Evolutionary conservation across 352 stramenopile genomes (phyloP), one percentile per base, ranked within the genome.

Genomic region (Hyaloperonospora arabidopsidis): DNA sequence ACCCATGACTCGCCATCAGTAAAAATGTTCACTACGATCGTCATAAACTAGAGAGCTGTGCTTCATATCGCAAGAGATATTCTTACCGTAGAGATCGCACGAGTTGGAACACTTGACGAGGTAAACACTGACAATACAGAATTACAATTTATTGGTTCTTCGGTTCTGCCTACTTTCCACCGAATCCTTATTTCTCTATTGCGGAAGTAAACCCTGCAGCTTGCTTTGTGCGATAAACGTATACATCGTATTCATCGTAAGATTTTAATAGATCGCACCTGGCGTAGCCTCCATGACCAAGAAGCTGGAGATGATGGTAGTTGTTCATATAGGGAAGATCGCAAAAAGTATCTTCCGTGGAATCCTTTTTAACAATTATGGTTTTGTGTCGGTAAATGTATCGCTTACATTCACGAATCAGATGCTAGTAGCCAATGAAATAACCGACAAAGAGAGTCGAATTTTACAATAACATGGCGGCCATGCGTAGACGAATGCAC

Each of bases 401-500:
- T 41, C 13, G 35, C 13, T 4, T 41, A 32, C 25, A 32, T 32
- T 4, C 8, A 32, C 25, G 25, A 32, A 32, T 32, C 25, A 32
- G 25, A 32, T 32, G 25, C 25, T 32, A 8, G 4, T 8, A 32
- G 25, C 25, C 25, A 32, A 32, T 32, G 25, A 32, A 32, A 32
- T 4, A 10, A 32, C 25, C 25, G 25, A 4, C 4, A 32, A 32
- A 32, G 25, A 32, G 25, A 32, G 25, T 21, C 10, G 11, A 22
- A 44, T 21, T 44, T 21, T 21, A 44, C 15, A 21, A 10, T 11
- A 47, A 22, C 10, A 89, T 89, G 81, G 68, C 68, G 17, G 71
- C 80, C 13, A 92, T 92, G 81, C 75, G 76, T 23, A 73, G 76
- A 34, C 75, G 81, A 6, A 92, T 89, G 81, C 75, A 76, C 41